These are phyloP conservation scores for Trichoderma sp. DNA, from an alignment of 2,329 filamentous ascomycete species.

Conservation along the genomic window DNA sequence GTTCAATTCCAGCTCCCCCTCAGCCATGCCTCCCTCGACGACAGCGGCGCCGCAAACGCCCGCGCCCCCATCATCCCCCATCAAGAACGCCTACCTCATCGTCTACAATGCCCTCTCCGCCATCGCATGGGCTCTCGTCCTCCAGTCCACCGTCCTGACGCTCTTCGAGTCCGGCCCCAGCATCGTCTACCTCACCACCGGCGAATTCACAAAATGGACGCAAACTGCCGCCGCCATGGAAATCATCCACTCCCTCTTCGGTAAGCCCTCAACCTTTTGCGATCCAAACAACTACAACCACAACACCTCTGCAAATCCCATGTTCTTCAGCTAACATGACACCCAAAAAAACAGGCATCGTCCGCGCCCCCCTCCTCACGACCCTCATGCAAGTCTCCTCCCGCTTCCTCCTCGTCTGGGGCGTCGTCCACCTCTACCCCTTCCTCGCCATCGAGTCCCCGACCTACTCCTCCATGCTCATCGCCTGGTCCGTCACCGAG, in stretches of 20 bases:
- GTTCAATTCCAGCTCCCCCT: too few relatives aligned
- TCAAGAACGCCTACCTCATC: constrained; percentile 72
- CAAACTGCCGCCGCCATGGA: constrained; percentile 85
- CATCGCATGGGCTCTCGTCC: constrained; percentile 75
- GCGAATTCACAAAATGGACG: constrained; percentile 72
- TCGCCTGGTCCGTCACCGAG: constrained; percentile 89
- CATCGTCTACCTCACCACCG: constrained; percentile 63
- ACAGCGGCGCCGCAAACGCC: constrained; percentile 29
- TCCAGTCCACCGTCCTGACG: constrained; percentile 65
- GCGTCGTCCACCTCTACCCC: constrained; percentile 74
- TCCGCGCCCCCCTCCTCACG: constrained; percentile 81
- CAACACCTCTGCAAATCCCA: not conserved
- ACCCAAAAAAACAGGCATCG: constrained; percentile 61
- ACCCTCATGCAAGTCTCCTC: constrained; percentile 88
- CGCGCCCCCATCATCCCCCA: constrained; percentile 31
- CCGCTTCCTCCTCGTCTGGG: constrained; percentile 88
- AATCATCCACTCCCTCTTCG: constrained; percentile 75
- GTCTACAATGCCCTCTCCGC: constrained; percentile 82
- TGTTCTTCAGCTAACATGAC: not conserved
- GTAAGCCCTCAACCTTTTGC: constrained; percentile 49
- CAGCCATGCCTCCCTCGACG: constrained; percentile 5
- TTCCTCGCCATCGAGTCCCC: constrained; percentile 58
- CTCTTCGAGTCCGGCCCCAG: constrained; percentile 58
- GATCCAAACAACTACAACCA: not conserved
- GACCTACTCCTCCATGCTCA: constrained; percentile 75